Percentiles rank a stretch among this genome's conserved stretches.
phyloP scores from a whole-genome alignment of 1,284 basidiomycete species.

The Anthracocystis walkeri region DNA sequence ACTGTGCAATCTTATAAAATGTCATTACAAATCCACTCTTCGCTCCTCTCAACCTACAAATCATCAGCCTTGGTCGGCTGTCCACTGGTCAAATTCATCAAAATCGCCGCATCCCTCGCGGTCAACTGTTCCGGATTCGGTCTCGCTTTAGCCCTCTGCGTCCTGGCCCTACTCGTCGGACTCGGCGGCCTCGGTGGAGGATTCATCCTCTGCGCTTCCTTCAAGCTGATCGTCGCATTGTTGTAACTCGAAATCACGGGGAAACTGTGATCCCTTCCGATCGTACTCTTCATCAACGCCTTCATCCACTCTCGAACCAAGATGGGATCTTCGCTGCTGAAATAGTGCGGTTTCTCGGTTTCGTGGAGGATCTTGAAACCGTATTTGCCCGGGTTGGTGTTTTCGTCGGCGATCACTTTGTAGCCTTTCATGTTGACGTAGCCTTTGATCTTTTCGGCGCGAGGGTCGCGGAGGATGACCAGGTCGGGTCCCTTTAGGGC shows the following conservation, averaged over 20 bases:
- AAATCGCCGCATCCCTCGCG: slow-evolving; percentile 71
- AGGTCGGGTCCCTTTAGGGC: slow-evolving; percentile 86
- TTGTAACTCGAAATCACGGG: slow-evolving; percentile 97
- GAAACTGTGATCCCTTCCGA: slow-evolving; percentile 75
- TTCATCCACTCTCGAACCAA: slow-evolving; percentile 98
- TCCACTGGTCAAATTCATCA: slow-evolving; percentile 61
- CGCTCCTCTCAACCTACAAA: neutral
- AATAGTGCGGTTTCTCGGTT: slow-evolving; percentile 86
- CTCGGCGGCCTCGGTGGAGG: slow-evolving; percentile 94
- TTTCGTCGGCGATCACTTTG: slow-evolving; percentile 92
- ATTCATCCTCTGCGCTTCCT: slow-evolving; percentile 94
- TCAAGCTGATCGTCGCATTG: slow-evolving; percentile 93
- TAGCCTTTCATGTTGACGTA: slow-evolving; percentile 93
- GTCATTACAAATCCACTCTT: neutral
- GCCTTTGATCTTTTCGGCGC: slow-evolving; percentile 81
- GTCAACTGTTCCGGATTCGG: slow-evolving; percentile 92
- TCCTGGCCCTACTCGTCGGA: slow-evolving; percentile 85
- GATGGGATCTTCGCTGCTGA: slow-evolving; percentile 87
- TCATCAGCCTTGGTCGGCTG: slow-evolving; percentile 32
- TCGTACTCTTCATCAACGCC: slow-evolving; percentile 98
- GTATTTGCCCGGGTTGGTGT: slow-evolving; percentile 89
- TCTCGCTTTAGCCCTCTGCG: slow-evolving; percentile 85
- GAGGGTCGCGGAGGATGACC: slow-evolving; percentile 59
- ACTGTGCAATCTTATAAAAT: neutral
- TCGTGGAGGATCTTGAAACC: slow-evolving; percentile 96